Evolutionary conservation across 352 stramenopile species (phyloP), one percentile per base, ranked within the genome.

Genomic region (Phytophthora sp.): DNA sequence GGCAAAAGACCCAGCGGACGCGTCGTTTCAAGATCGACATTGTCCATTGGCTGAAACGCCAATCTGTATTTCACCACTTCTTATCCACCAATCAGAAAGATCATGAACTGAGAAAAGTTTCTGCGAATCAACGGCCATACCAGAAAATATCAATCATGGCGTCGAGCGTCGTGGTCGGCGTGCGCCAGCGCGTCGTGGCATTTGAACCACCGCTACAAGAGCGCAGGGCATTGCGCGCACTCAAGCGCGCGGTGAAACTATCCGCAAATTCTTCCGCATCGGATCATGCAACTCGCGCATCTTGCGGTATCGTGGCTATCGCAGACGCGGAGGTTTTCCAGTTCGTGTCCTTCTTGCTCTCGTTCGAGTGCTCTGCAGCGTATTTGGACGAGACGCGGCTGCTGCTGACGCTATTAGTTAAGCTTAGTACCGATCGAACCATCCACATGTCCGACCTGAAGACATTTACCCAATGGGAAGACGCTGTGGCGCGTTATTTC

Each of bases 151-250:
- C 63, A 36, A 18, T 1, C 23, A 75, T 71, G 67, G 26, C 36
- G 35, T 36, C 62, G 18, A 67, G 39, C 18, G 47, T 76, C 42
- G 66, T 31, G n/a, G 54, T 89, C 16, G 77, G 52, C 11, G 60
- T 88, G 24, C 59, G 70, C 51, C 69, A 72, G 16, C 62, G 53
- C 23, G 74, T 86, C 23, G 50, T 71, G 33, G 75, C 80, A 2
- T 89, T 86, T 58, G 80, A 84, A 54, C 35, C 71, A n/a, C 71
- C 74, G 1, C 73, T 80, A 13, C 36, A 45, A 0, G 80, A 89
- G 57, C 61, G 21, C 8, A 60, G 46, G 21, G 53, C 57, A 6
- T 38, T 79, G 29, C 66, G 45, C 23, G 52, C 31, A 8, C 26
- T 86, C 8, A 61, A 73, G 15, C 59, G 49, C 21, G 18, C 35